Evolutionary conservation across 257 asterid species (phyloP).

Genomic region (Jacaranda mimosifolia): DNA sequence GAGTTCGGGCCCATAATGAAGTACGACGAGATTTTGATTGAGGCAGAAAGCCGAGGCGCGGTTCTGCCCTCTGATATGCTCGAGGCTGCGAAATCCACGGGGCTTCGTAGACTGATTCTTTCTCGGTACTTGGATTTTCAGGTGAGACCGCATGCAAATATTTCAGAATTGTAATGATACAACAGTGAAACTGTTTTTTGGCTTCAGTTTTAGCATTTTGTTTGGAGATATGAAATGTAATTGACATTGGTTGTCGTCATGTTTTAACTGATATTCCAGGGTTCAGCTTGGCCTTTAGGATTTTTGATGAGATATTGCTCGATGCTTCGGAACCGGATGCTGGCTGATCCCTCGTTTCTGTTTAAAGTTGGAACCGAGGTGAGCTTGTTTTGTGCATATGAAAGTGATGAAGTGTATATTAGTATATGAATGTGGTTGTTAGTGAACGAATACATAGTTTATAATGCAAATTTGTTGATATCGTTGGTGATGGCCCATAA

Average conservation of each 20-base stretch:
- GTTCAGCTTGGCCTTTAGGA: constrained; percentile 81
- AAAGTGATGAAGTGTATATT: neutral
- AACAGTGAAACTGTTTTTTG: neutral
- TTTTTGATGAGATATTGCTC: constrained; percentile 80
- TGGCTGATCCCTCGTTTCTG: constrained; percentile 93
- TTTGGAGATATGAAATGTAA: neutral
- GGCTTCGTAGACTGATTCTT: constrained; percentile 73
- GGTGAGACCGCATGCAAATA: constrained; percentile 48
- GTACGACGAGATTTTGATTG: constrained; percentile 69
- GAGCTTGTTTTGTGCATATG: constrained; percentile 37
- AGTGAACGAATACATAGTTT: constrained; percentile 3
- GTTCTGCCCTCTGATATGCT: constrained; percentile 79
- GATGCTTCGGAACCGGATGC: constrained; percentile 90
- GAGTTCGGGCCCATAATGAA: constrained; percentile 83
- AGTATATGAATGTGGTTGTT: constrained; percentile 8
- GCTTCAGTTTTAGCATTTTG: constrained; percentile 20
- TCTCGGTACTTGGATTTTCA: constrained; percentile 85
- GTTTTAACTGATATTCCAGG: constrained; percentile 53
- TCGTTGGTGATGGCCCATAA: neutral
- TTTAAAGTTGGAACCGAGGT: constrained; percentile 98
- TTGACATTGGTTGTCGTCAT: constrained; percentile 19
- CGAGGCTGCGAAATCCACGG: constrained; percentile 80
- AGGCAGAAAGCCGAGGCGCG: constrained; percentile 72
- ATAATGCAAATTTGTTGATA: neutral
- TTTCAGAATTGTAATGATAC: constrained; percentile 16